Conservation (phyloP, 2,329 filamentous ascomycete species). For the Clarireedia monteithiana region DNA sequence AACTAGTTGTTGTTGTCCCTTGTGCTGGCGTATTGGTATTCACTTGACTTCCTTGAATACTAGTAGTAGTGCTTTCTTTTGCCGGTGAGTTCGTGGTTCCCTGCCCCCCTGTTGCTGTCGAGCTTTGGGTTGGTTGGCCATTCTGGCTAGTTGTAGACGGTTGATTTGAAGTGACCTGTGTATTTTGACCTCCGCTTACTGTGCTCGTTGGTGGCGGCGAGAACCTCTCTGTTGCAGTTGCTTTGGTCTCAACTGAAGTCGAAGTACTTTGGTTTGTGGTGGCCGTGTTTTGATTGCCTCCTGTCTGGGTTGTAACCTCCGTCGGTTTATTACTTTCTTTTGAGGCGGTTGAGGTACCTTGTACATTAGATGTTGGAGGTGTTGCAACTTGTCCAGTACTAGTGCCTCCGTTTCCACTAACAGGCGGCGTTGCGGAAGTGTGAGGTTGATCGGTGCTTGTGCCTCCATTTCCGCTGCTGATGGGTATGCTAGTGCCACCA, state of each 20-base stretch:
- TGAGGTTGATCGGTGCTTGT: too few relatives aligned
- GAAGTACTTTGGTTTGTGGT: background rate
- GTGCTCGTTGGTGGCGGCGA: background rate
- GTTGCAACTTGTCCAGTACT: background rate
- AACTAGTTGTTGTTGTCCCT: background rate
- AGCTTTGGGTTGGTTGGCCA: background rate
- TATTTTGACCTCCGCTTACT: background rate
- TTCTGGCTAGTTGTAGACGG: background rate
- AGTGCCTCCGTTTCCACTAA: background rate
- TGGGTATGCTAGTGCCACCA: background rate
- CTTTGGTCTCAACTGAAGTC: background rate
- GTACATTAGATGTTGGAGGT: background rate
- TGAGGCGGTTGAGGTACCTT: background rate
- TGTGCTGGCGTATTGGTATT: background rate
- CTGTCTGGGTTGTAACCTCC: background rate
- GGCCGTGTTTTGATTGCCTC: background rate
- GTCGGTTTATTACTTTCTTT: background rate
- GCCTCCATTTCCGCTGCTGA: background rate
- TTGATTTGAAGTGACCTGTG: too few relatives aligned
- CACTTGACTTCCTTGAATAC: background rate
- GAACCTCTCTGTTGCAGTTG: background rate
- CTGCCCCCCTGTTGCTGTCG: background rate
- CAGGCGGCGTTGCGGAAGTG: background rate
- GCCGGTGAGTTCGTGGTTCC: background rate
- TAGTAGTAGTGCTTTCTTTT: background rate